Evolutionary conservation across 345 rosid genomes (phyloP).

Genomic region (Hypericum androsaemum): DNA sequence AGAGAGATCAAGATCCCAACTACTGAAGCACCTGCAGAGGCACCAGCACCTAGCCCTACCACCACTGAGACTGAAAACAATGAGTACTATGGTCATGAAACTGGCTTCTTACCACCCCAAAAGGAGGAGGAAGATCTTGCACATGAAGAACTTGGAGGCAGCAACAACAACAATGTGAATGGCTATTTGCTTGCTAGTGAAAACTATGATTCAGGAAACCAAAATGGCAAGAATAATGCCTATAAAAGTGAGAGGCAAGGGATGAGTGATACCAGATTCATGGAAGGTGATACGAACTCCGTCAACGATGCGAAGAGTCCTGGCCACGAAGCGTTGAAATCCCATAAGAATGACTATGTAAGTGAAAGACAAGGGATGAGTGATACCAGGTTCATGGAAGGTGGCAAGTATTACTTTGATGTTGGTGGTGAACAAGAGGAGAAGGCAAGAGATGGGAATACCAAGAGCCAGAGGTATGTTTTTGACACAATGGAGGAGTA

Average conservation of each 20-base stretch:
- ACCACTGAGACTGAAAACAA: slow-evolving; percentile 9
- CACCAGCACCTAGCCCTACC: slow-evolving; percentile 7
- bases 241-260: slow-evolving; percentile 3
- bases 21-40: background rate
- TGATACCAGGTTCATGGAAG: slow-evolving; percentile 43
- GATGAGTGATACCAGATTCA: background rate
- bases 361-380: slow-evolving; percentile 50
- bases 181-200: slow-evolving; percentile 7
- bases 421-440: slow-evolving; percentile 10
- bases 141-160: slow-evolving; percentile 31
- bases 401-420: slow-evolving; percentile 34
- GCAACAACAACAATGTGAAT: slow-evolving; percentile 5
- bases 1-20: background rate
- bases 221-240: slow-evolving; percentile 12
- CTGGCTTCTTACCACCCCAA: slow-evolving; percentile 28
- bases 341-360: slow-evolving; percentile 22
- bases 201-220: background rate
- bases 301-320: slow-evolving; percentile 6
- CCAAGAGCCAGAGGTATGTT: slow-evolving; percentile 23
- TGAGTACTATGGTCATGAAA: slow-evolving; percentile 37
- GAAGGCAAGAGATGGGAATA: slow-evolving; percentile 11
- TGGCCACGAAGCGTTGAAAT: slow-evolving; percentile 5
- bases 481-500: slow-evolving; percentile 51
- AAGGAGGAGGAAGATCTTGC: slow-evolving; percentile 17
- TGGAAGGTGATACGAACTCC: slow-evolving; percentile 5